Conservation (phyloP, 495 filamentous ascomycete genomes). For the Xanthoparmelia taractica region DNA sequence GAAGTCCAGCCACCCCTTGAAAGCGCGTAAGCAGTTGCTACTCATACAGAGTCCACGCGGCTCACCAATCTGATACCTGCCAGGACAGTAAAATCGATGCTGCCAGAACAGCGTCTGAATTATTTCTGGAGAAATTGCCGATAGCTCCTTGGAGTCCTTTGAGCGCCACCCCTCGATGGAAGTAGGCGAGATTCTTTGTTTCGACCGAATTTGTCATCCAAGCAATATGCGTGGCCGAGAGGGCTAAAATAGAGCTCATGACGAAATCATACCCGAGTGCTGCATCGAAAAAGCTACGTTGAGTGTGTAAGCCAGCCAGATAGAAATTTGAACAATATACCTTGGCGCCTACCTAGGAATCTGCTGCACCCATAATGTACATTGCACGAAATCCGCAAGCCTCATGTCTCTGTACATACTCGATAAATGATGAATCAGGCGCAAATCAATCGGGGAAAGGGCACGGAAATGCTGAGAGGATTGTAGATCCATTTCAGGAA, state of each 20-base stretch:
- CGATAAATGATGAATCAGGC: constrained; percentile 85
- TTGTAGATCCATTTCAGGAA: constrained; percentile 69
- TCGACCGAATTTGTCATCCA: constrained; percentile 76
- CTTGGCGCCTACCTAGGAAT: constrained; percentile 70
- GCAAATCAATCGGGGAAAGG: constrained; percentile 67
- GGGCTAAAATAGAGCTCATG: constrained; percentile 83
- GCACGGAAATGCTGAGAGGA: constrained; percentile 49
- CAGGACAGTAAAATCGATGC: constrained; percentile 89
- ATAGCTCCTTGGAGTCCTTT: constrained; percentile 85
- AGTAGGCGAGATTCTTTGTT: constrained; percentile 75
- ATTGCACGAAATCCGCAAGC: constrained; percentile 64
- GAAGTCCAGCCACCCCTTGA: constrained; percentile 84
- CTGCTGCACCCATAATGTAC: constrained; percentile 85
- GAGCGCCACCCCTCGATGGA: constrained; percentile 75
- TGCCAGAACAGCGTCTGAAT: constrained; percentile 85
- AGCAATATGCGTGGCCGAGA: constrained; percentile 85
- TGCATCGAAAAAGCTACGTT: constrained; percentile 69
- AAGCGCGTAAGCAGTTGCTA: constrained; percentile 22
- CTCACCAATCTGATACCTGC: constrained; percentile 96
- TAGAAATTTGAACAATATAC: not conserved
- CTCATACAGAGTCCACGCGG: not conserved
- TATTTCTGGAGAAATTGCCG: constrained; percentile 72
- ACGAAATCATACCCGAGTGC: constrained; percentile 76
- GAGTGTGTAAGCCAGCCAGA: constrained; percentile 13
- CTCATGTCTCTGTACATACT: constrained; percentile 77